Evolutionary conservation across 169 alveolate genomes (phyloP).

Genomic region (Cryptosporidium viatorum): DNA sequence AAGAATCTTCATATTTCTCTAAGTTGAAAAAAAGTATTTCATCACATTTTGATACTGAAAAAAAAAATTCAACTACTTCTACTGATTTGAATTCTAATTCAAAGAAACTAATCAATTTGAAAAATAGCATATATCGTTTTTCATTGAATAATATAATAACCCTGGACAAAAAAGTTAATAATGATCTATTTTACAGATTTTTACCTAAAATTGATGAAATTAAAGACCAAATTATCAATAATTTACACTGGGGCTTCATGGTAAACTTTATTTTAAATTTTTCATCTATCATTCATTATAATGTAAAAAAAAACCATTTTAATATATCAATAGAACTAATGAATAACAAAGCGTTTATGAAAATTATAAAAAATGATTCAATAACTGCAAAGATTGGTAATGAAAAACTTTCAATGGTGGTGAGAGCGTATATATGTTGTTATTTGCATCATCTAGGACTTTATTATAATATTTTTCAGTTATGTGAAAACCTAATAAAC

Average conservation of each 20-base stretch:
- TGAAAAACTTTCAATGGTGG: slow-evolving; percentile 2
- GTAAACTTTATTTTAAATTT: slow-evolving; percentile 4
- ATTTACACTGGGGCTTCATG: slow-evolving; percentile 16
- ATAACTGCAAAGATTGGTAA: slow-evolving; percentile 9
- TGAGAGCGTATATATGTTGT: slow-evolving; percentile 47
- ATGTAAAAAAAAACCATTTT: not conserved
- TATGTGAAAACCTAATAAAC: not conserved
- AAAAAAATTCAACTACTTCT: not conserved
- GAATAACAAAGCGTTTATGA: slow-evolving; percentile 3
- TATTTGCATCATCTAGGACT: slow-evolving; percentile 50
- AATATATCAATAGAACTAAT: not conserved
- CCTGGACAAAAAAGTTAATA: not conserved
- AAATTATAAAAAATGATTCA: not conserved
- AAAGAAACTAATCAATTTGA: not conserved
- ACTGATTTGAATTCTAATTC: not conserved
- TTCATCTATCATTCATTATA: slow-evolving; percentile 10
- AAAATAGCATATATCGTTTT: not conserved
- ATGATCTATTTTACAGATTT: not conserved
- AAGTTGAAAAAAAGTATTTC: not conserved
- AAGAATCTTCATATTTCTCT: not conserved
- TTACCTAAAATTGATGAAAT: slow-evolving; percentile 17
- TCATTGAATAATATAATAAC: not conserved
- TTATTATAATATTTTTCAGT: slow-evolving; percentile 15
- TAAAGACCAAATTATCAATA: slow-evolving; percentile 8
- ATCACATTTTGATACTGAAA: not conserved